These are phyloP conservation scores for Albugo candida DNA, from an alignment of 352 stramenopile genomes.

Conservation along the genomic window DNA sequence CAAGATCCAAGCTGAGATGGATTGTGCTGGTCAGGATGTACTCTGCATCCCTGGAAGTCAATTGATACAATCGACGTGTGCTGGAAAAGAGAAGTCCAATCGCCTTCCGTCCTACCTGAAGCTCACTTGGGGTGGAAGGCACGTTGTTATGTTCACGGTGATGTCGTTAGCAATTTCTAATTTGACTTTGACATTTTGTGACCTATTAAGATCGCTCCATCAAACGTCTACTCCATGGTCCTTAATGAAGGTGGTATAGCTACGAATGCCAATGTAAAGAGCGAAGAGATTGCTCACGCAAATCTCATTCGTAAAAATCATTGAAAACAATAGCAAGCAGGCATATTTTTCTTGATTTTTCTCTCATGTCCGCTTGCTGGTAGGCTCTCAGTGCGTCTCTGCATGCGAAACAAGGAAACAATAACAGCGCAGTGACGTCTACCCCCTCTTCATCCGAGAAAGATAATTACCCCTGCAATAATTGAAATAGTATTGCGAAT, in stretches of 20 bases:
- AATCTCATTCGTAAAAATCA: no score
- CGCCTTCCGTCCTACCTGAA: constrained; percentile 43
- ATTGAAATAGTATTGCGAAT: constrained; percentile 41
- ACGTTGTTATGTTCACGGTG: constrained; percentile 32
- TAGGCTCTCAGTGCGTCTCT: constrained; percentile 50
- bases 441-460: constrained; percentile 15
- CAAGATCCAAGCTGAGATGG: constrained; percentile 37
- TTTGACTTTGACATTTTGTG: no score
- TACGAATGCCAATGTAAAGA: no score
- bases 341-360: no score
- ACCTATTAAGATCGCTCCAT: no score
- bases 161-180: no score
- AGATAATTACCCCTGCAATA: no score
- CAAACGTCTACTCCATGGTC: no score
- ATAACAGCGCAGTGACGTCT: constrained; percentile 2
- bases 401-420: constrained; percentile 44
- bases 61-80: constrained; percentile 14
- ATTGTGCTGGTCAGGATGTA: constrained; percentile 26
- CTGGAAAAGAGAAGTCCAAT: no score
- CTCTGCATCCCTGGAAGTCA: constrained; percentile 39
- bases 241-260: no score
- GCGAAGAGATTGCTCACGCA: no score
- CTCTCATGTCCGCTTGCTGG: neutral
- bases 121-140: constrained; percentile 51
- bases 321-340: constrained; percentile 5